Percentiles rank a stretch among this genome's conserved stretches.
These are phyloP conservation scores for Pleurotus giganteus DNA, from an alignment of 768 basidiomycete genomes.

Conservation along the genomic window DNA sequence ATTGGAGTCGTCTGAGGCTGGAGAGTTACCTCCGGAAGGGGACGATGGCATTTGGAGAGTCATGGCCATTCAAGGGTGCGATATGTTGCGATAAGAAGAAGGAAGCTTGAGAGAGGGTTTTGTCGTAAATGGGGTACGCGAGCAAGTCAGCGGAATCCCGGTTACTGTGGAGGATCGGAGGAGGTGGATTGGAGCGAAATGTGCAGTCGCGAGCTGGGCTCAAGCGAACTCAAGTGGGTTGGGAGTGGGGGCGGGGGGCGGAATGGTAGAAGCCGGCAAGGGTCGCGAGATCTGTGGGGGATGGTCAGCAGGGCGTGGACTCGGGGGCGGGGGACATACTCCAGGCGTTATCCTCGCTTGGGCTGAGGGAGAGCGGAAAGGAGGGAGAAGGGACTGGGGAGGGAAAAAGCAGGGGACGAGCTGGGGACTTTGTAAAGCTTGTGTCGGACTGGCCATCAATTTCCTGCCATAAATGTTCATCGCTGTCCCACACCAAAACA, in stretches of 20 bases:
- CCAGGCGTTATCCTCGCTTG: conserved; percentile 50
- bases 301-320: conserved; percentile 20
- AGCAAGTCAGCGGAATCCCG: conserved; percentile 15
- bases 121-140: conserved; percentile 13
- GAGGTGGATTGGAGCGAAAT: conserved; percentile 8
- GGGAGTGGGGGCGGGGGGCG: conserved; percentile 34
- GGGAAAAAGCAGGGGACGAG: no score
- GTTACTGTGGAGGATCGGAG: not conserved
- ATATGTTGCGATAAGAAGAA: not conserved
- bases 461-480: conserved; percentile 3
- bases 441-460: not conserved
- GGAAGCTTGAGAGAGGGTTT: not conserved
- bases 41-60: conserved; percentile 37
- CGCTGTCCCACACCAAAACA: conserved; percentile 7
- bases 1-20: conserved; percentile 40
- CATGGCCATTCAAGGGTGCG: conserved; percentile 27
- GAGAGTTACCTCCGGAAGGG: conserved; percentile 35
- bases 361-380: conserved; percentile 38
- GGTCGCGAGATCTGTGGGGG: conserved; percentile 80
- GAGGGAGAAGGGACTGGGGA: conserved; percentile 16
- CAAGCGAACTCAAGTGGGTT: conserved; percentile 53
- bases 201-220: conserved; percentile 61
- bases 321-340: conserved; percentile 23
- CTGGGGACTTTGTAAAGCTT: conserved; percentile 9
- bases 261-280: conserved; percentile 77